phyloP scores from a whole-genome alignment of 2,329 filamentous ascomycete genomes.

The Tolypocladium amazonense region DNA sequence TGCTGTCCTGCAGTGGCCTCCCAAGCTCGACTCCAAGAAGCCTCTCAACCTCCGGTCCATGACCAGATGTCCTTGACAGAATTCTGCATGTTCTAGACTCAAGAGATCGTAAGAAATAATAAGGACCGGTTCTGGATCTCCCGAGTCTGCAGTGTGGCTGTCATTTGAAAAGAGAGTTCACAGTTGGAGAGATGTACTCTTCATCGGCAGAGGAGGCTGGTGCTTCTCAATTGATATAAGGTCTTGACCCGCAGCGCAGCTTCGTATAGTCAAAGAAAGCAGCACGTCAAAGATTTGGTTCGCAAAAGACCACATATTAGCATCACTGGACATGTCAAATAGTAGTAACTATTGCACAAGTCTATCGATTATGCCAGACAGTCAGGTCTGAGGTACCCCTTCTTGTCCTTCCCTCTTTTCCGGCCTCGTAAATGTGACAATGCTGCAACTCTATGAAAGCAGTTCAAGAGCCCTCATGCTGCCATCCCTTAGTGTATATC shows the following conservation, averaged over 20 bases:
- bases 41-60: no score
- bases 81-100: no score
- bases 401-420: not conserved
- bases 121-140: no score
- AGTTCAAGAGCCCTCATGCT: not conserved
- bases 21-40: not conserved
- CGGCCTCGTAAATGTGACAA: not conserved
- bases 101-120: no score
- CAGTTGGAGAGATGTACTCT: no score
- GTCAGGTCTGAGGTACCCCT: not conserved
- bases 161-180: no score
- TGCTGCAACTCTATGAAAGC: not conserved
- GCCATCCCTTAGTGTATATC: not conserved
- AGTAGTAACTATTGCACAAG: not conserved
- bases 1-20: not conserved
- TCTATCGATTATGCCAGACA: not conserved
- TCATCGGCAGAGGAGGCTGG: no score
- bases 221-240: no score
- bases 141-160: not conserved
- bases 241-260: not conserved
- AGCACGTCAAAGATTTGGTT: not conserved
- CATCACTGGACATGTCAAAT: not conserved
- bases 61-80: no score
- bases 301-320: not conserved
- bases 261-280: not conserved